Percentiles rank a stretch among this genome's conserved stretches.
Evolutionary conservation across 2,329 filamentous ascomycete genomes (phyloP).

Genomic region (Aurifilum marmelostoma): DNA sequence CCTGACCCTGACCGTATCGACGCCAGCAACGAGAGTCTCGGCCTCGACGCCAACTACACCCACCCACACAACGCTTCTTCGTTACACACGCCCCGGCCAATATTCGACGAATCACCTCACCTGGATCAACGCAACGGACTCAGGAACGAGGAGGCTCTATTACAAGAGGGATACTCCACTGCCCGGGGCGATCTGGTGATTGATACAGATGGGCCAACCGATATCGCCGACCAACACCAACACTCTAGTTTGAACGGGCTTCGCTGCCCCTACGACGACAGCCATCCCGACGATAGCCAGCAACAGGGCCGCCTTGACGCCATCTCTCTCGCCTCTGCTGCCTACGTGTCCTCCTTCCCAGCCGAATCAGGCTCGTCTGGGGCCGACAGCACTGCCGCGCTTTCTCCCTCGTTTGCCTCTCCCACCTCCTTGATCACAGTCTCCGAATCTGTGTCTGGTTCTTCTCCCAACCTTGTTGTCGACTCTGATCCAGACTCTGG

Average conservation of each 20-base stretch:
- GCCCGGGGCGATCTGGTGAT: constrained; percentile 5
- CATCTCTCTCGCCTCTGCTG: constrained; percentile 7
- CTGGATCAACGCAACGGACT: not conserved
- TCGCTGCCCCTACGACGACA: not conserved
- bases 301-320: not conserved
- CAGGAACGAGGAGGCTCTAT: not conserved
- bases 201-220: constrained; percentile 9
- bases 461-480: not conserved
- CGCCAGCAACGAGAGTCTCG: not conserved
- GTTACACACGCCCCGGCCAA: not conserved
- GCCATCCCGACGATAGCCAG: not conserved
- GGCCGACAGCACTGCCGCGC: not conserved
- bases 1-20: constrained; percentile 12
- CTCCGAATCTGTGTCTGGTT: not conserved
- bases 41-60: not conserved
- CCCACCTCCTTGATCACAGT: not conserved
- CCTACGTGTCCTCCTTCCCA: not conserved
- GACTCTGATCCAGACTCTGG: constrained; percentile 15
- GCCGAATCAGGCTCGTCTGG: not conserved
- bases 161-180: not conserved
- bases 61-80: not conserved
- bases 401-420: not conserved
- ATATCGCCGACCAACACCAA: not conserved
- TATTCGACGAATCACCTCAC: not conserved
- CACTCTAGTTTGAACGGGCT: not conserved